Base-by-base conservation (phyloP, 2,329 filamentous ascomycete genomes). In the Phialophora chinensis region DNA sequence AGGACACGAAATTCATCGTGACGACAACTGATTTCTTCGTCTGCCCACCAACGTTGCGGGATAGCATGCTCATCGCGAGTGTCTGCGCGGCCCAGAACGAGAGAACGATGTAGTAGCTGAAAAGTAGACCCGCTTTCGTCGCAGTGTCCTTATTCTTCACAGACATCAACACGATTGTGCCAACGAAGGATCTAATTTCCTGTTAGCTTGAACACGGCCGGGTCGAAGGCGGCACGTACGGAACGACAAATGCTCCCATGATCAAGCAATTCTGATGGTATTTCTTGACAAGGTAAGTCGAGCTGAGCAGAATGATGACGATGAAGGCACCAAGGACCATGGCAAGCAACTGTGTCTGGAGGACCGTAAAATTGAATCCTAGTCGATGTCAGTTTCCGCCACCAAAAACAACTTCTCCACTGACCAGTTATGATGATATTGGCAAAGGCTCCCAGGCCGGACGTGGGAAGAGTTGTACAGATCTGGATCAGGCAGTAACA, bases 11-110 rank as follows among this genome's bases (percentile, higher is more conserved):
- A 76, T 90, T 91, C 70, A 87, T 83, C 5, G 89, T 88, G 2
- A 91, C 85, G 6, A 86, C 87, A 10, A 88, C 84, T 0, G 85
- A 84, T 76, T 91, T 91, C 79, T 92, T 92, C 1, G 90, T 92
- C 72, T 90, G 88, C 0, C 90, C 90, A 29, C 87, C 90, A 10
- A 91, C 81, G 73, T 92, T 92, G 17, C 89, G 84, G 0, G 86
- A 87, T 64, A 91, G 83, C 81, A 92, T 84, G 14, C 87, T 88
- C 72, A 92, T 83, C 7, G 85, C 81, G 12, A 91, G 80, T 1
- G 87, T 90, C 73, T 90, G 86, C 0, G 89, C 89, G 0, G 90
- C 88, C 90, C 90, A 92, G 84, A 93, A 93, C 4, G 88, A 91
- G 20, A 92, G 83, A 0, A 87, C 89, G 68, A 92, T 89, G 79